A percentile compares a stretch with the other conserved stretches of the same genome.
These are phyloP conservation scores for Beauveria sp. DNA, from an alignment of 2,329 filamentous ascomycete species.

Conservation along the genomic window DNA sequence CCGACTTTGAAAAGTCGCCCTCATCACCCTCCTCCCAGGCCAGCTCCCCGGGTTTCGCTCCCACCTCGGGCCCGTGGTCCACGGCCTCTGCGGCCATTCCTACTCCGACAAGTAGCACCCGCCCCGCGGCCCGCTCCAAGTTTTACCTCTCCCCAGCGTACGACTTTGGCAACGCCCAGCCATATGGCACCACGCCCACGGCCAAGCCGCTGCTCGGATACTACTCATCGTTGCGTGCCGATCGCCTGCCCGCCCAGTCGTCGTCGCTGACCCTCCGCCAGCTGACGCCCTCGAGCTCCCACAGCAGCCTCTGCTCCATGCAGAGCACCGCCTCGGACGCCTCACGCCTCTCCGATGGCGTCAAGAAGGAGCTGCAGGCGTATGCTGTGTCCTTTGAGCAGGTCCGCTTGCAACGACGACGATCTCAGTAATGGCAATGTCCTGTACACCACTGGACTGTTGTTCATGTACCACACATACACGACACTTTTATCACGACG, in stretches of 20 bases:
- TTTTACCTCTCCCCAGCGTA: slow-evolving; percentile 69
- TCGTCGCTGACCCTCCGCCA: slow-evolving; percentile 26
- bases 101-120: slow-evolving; percentile 14
- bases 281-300: slow-evolving; percentile 67
- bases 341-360: slow-evolving; percentile 62
- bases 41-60: slow-evolving; percentile 47
- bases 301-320: slow-evolving; percentile 77
- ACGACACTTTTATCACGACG: slow-evolving; percentile 17
- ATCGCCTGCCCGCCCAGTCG: slow-evolving; percentile 5
- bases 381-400: slow-evolving; percentile 90
- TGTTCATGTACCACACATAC: slow-evolving; percentile 14
- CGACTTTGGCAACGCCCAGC: slow-evolving; percentile 61
- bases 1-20: slow-evolving; percentile 69
- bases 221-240: slow-evolving; percentile 22
- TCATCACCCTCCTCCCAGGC: slow-evolving; percentile 49
- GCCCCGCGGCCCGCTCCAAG: slow-evolving; percentile 25
- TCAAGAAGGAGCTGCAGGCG: slow-evolving; percentile 70
- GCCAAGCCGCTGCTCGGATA: slow-evolving; percentile 24
- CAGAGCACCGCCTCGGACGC: slow-evolving; percentile 50
- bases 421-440: slow-evolving; percentile 40
- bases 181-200: slow-evolving; percentile 44
- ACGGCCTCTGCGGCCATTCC: slow-evolving; percentile 22
- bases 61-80: slow-evolving; percentile 44
- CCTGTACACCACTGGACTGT: background rate
- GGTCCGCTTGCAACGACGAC: slow-evolving; percentile 52